A percentile compares a stretch with the other conserved stretches of the same genome.
phyloP scores from a whole-genome alignment of 75 land plant species.

The Ceratopteris richardii region DNA sequence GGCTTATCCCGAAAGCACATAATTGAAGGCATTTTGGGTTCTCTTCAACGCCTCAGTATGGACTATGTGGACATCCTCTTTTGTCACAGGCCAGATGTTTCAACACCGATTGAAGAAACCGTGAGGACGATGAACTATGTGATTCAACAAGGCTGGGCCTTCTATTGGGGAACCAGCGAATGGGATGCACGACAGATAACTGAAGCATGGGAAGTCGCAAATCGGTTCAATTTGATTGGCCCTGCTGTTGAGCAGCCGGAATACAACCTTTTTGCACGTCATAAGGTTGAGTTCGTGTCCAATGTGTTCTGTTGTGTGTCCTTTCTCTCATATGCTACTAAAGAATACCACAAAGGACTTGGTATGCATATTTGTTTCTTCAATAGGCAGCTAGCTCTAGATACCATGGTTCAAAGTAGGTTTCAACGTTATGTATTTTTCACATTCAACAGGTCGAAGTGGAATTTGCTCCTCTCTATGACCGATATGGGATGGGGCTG shows the following conservation, averaged over 20 bases:
- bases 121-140: constrained; percentile 96
- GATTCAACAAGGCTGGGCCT: constrained; percentile 90
- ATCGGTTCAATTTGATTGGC: constrained; percentile 70
- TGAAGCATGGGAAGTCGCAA: constrained; percentile 87
- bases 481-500: constrained; percentile 76
- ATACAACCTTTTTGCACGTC: constrained; percentile 80
- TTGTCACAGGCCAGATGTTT: constrained; percentile 77
- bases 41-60: constrained; percentile 80
- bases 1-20: constrained; percentile 94
- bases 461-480: constrained; percentile 79
- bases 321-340: not conserved
- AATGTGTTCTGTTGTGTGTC: not conserved
- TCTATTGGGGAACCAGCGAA: constrained; percentile 98
- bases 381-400: not conserved
- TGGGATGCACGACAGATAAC: constrained; percentile 97
- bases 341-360: not conserved
- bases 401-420: not conserved
- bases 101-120: constrained; percentile 95
- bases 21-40: constrained; percentile 73
- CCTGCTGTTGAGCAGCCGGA: constrained; percentile 94
- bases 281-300: constrained; percentile 42
- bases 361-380: too few relatives aligned
- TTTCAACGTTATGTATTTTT: not conserved
- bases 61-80: constrained; percentile 87
- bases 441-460: constrained; percentile 59